Conservation (phyloP, 768 basidiomycete species). For the Boletus subparvulus region DNA sequence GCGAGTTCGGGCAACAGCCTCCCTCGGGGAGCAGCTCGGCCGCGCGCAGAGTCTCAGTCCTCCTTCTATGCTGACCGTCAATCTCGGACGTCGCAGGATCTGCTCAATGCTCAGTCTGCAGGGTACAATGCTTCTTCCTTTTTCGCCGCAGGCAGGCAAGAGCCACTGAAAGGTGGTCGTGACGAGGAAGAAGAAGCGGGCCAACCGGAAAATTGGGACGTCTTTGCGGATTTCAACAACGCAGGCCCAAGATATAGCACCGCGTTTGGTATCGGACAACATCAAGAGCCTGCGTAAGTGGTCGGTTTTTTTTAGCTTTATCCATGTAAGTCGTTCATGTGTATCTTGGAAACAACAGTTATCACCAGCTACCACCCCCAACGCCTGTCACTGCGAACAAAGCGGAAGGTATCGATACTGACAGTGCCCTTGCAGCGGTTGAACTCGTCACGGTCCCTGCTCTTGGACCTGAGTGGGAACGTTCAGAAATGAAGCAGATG, state of each 20-base stretch:
- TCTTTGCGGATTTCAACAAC: constrained; percentile 90
- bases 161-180: constrained; percentile 74
- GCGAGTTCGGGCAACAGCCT: constrained; percentile 16
- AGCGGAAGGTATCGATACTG: constrained; percentile 37
- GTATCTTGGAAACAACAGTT: constrained; percentile 32
- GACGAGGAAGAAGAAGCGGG: constrained; percentile 61
- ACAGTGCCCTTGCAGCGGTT: constrained; percentile 47
- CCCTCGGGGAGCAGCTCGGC: constrained; percentile 37
- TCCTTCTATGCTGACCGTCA: constrained; percentile 56
- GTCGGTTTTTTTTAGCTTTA: neutral
- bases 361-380: constrained; percentile 42
- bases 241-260: constrained; percentile 73
- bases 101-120: constrained; percentile 50
- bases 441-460: constrained; percentile 93
- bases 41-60: constrained; percentile 67
- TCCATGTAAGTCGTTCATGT: constrained; percentile 3
- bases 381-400: constrained; percentile 28
- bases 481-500: constrained; percentile 73
- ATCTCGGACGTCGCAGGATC: constrained; percentile 46
- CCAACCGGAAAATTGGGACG: constrained; percentile 62
- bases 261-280: constrained; percentile 48
- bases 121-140: constrained; percentile 76
- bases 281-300: constrained; percentile 48
- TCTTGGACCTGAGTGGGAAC: constrained; percentile 87
- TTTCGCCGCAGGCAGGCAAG: constrained; percentile 65